Conservation (phyloP, 139 green algal species). For the Tetradesmus lagerheimii region DNA sequence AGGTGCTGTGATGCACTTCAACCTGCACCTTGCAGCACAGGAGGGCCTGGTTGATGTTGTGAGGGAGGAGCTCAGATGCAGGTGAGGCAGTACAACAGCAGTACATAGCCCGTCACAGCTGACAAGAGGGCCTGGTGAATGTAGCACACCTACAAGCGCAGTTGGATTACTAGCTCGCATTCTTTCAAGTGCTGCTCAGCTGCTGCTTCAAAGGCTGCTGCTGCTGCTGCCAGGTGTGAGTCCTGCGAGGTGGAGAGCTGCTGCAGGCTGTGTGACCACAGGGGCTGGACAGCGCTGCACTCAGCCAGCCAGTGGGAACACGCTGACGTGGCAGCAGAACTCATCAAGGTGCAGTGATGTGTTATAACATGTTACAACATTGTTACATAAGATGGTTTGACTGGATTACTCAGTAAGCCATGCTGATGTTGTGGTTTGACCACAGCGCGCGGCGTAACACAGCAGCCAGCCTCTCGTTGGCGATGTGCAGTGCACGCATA, state of each 20-base stretch:
- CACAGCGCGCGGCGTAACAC: too few relatives aligned
- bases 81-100: background rate
- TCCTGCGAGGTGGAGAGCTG: slow-evolving; percentile 10
- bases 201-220: too few relatives aligned
- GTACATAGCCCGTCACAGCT: background rate
- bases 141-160: too few relatives aligned
- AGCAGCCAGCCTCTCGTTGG: too few relatives aligned
- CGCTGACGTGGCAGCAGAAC: slow-evolving; percentile 2
- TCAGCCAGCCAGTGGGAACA: slow-evolving; percentile 6
- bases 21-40: slow-evolving; percentile 23
- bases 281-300: slow-evolving; percentile 19
- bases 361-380: too few relatives aligned
- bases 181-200: too few relatives aligned
- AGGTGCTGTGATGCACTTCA: slow-evolving; percentile 22
- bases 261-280: slow-evolving; percentile 2
- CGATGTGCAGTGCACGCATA: too few relatives aligned
- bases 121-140: too few relatives aligned
- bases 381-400: too few relatives aligned
- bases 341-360: background rate
- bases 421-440: too few relatives aligned
- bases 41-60: background rate
- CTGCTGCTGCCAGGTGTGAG: slow-evolving; percentile 6
- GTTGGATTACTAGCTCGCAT: too few relatives aligned
- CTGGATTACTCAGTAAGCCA: too few relatives aligned
- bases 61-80: slow-evolving; percentile 1